Base-by-base conservation (phyloP, 176 grass and related monocot species). In the Dendrocalamus sinicus region DNA sequence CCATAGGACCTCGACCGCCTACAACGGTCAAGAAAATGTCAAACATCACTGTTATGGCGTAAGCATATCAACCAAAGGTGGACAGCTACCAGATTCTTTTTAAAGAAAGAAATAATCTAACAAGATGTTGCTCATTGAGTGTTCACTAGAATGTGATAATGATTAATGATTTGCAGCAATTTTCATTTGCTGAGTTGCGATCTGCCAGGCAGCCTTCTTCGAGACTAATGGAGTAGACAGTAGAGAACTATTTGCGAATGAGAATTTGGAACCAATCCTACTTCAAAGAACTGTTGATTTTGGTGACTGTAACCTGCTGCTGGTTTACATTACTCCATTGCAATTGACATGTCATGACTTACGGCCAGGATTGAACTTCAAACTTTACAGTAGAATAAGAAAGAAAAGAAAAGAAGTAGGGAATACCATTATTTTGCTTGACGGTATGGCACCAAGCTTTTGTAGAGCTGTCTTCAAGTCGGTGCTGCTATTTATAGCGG, bases 1-100 rank as follows among this genome's bases (percentile, higher is more conserved):
- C 96, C 96, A 99, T 13, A 99, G 80, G 55, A 94, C 92, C 89
- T 99, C 96, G 3, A 99, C 93, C 7, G 93, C 96, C 96, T 99
- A 60, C 14, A 73, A 8, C 24, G 22, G 35, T 84, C 47, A 80
- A 37, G 0, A 9, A 68, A 85, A 75, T 40, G 47, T 28, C 5
- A 65, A 13, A 64, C 15, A 57, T 17, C 20, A 46, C 0, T 53
- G 13, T 48, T 47, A 17, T 53, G 8, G 23, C 16, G 9, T 46
- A 57, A 44, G 11, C 19, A 53, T 30, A 85, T 44, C 6, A 51
- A 76, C 12, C 37, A 63, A 70, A 26, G 19, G 44, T 28, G 20
- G 8, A 76, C 2, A 86, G 37, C 72, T 37, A 24, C 2, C 24
- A 23, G 0, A 14, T 24, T 39, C 64, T 17, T 24, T 14, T 2